phyloP scores from a whole-genome alignment of 2,329 filamentous ascomycete species.

The Pleurostoma richardsiae region DNA sequence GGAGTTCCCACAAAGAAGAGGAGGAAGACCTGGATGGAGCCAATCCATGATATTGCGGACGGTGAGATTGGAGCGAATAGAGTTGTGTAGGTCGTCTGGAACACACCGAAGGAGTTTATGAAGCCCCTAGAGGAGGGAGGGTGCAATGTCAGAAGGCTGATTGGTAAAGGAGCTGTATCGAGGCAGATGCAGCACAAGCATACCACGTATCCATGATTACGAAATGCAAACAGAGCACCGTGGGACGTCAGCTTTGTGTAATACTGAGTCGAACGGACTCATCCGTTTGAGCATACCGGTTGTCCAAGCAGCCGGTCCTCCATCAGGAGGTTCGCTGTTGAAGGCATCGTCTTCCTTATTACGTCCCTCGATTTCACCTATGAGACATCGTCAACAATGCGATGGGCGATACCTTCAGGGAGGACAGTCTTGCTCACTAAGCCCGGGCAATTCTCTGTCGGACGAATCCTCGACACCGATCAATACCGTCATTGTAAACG shows the following conservation, averaged over 20 bases:
- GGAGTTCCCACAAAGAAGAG: conserved; percentile 33
- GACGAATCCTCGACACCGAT: no score
- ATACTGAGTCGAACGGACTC: no score
- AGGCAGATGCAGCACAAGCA: no score
- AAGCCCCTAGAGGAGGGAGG: conserved; percentile 20
- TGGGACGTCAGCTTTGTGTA: no score
- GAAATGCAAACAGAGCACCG: not conserved
- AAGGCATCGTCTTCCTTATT: no score
- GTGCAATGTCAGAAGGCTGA: no score
- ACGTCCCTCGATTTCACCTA: not conserved
- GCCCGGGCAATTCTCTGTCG: no score
- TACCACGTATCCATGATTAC: not conserved
- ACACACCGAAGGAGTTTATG: conserved; percentile 30
- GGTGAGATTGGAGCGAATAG: conserved; percentile 19
- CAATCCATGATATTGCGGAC: conserved; percentile 42
- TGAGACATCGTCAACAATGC: no score
- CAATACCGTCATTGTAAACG: no score
- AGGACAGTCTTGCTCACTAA: no score
- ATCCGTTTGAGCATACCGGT: not conserved
- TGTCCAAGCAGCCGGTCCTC: not conserved
- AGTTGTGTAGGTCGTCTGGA: conserved; percentile 29
- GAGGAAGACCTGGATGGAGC: conserved; percentile 39
- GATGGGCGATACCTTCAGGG: no score
- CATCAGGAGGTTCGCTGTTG: not conserved
- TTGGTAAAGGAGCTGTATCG: no score